Evolutionary conservation across 768 basidiomycete genomes (phyloP).

Genomic region (Mycena galopus): DNA sequence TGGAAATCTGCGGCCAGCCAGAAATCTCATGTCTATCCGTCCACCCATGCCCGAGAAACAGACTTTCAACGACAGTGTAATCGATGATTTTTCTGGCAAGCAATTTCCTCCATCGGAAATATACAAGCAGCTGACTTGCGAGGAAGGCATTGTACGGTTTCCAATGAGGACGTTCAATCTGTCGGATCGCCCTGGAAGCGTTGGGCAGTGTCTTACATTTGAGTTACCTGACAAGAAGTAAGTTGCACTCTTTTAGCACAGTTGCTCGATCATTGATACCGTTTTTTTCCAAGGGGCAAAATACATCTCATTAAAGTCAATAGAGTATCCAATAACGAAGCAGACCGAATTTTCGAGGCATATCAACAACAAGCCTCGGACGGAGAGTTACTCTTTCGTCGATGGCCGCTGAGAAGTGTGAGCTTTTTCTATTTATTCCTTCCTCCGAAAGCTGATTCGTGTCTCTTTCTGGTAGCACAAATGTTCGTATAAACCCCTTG

Average conservation of each 20-base stretch:
- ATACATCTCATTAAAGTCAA: constrained; percentile 70
- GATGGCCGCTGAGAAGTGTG: constrained; percentile 80
- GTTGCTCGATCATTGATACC: background rate
- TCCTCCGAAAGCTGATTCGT: constrained; percentile 16
- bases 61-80: constrained; percentile 16
- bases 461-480: constrained; percentile 65
- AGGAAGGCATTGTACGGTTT: constrained; percentile 48
- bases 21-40: constrained; percentile 6
- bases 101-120: background rate
- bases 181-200: constrained; percentile 28
- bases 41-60: constrained; percentile 8
- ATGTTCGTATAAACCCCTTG: constrained; percentile 55
- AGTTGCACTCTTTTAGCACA: constrained; percentile 23
- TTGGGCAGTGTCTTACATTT: constrained; percentile 56
- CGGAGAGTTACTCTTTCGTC: constrained; percentile 71
- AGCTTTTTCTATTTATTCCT: constrained; percentile 39
- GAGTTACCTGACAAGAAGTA: constrained; percentile 62
- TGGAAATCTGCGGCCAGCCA: constrained; percentile 49
- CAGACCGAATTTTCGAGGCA: constrained; percentile 69
- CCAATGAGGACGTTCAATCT: constrained; percentile 40
- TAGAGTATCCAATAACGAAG: constrained; percentile 57
- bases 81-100: constrained; percentile 45
- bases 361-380: constrained; percentile 77
- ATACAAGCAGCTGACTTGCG: background rate
- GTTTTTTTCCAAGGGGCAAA: constrained; percentile 62